Evolutionary conservation across 441 rosid species (phyloP).

Genomic region (Metrosideros polymorpha): DNA sequence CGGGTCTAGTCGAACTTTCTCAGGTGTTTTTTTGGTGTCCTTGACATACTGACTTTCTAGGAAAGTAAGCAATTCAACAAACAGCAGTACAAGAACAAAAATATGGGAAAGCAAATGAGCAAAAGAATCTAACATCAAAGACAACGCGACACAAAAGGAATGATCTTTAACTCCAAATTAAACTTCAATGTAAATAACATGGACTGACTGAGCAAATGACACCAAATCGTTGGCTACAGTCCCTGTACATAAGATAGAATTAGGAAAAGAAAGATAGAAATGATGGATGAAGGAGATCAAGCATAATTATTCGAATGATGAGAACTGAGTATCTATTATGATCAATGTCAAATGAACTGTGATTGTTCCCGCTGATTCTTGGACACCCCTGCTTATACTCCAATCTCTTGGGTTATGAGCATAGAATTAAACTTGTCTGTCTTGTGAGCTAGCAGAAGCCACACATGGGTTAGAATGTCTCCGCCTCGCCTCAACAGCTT

Average conservation of each 20-base stretch:
- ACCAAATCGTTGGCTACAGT: neutral
- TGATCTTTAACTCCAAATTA: neutral
- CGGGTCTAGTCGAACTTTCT: neutral
- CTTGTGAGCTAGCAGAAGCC: slow-evolving; percentile 2
- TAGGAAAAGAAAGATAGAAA: neutral
- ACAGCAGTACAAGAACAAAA: neutral
- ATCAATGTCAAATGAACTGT: neutral
- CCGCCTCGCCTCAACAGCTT: slow-evolving; percentile 3
- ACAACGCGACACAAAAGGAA: neutral
- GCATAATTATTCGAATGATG: neutral
- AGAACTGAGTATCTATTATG: neutral
- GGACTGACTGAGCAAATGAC: neutral
- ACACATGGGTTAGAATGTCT: slow-evolving; percentile 1
- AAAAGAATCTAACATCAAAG: neutral
- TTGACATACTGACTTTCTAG: neutral
- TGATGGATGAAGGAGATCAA: neutral
- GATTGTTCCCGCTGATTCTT: neutral
- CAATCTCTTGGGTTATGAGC: neutral
- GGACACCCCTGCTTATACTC: neutral
- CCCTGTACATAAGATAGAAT: neutral
- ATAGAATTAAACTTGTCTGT: neutral
- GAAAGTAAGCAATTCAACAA: neutral
- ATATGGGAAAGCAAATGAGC: neutral
- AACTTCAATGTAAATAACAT: neutral
- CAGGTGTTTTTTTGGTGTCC: neutral